These are phyloP conservation scores for Suaeda aralocaspica DNA, from an alignment of 148 eudicot genomes.

Conservation along the genomic window DNA sequence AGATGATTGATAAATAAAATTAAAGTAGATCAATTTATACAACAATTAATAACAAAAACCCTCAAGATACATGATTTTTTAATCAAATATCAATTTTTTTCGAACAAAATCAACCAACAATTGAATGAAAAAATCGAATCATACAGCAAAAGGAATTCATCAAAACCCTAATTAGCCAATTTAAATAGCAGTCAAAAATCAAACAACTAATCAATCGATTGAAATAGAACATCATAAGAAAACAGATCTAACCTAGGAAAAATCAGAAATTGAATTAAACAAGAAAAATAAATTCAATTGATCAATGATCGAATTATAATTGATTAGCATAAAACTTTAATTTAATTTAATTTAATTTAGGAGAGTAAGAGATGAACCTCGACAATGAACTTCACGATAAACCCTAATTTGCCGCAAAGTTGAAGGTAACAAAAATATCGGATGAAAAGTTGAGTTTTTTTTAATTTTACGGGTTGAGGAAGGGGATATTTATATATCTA, in stretches of 20 bases:
- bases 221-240: background rate
- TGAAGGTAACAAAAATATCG: background rate
- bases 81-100: no score
- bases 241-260: slow-evolving; percentile 5
- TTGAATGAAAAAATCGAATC: no score
- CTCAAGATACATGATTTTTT: no score
- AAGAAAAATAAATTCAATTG: background rate
- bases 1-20: no score
- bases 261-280: background rate
- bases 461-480: background rate
- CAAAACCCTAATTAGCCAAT: no score
- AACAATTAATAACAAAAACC: no score
- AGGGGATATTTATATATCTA: background rate
- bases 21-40: no score
- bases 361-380: background rate
- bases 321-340: background rate
- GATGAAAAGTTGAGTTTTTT: background rate
- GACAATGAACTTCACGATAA: background rate
- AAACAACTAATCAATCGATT: background rate
- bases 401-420: slow-evolving; percentile 15
- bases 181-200: no score
- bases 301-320: no score
- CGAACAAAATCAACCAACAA: no score
- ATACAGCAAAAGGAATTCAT: no score
- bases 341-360: no score